Base-by-base conservation (phyloP, 768 basidiomycete species). In the Mycena haematopus region DNA sequence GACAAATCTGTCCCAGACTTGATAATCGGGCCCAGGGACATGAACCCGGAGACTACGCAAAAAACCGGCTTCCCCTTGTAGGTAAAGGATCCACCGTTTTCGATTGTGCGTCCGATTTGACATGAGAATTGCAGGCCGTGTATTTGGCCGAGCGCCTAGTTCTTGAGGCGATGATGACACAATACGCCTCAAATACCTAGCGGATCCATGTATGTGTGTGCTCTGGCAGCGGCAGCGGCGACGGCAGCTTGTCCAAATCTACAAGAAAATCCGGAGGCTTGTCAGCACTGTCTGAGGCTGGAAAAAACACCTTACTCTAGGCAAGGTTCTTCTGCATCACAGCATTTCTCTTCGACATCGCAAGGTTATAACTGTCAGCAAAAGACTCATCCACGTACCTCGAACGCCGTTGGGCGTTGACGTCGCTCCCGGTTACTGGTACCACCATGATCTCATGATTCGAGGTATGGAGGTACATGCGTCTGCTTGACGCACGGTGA, bases 11-110 rank as follows among this genome's bases (percentile, higher is more conserved):
- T 53, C 17, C 33, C 44, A 38, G n/a, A 29, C n/a, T 38, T 54
- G 52, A 59, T 51, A 52, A 56, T 60, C 63, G 53, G 36, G 45
- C 45, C 56, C 51, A 55, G 57, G 57, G 55, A 35, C 45, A 46
- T 19, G 27, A 44, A 14, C 2, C 52, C 58, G 58, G 58, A 52
- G 6, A 47, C 40, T 33, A 52, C 35, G 44, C 36, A 56, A 42
- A 31, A 52, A 31, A 5, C 63, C 63, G 63, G 58, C 33, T 52
- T 62, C 59, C 57, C 63, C 63, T 65, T 65, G 42, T 38, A 60
- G 63, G 44, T 50, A 49, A 45, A 50, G 53, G 54, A 38, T 33
- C 9, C 15, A 44, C 27, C 33, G 19, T 11, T 13, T 38, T 50
- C 33, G n/a, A 60, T 31, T 50, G 36, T 14, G 29, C 44, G 2